Evolutionary conservation across 2,329 filamentous ascomycete genomes (phyloP).

Genomic region (Sarocladium kiliense): DNA sequence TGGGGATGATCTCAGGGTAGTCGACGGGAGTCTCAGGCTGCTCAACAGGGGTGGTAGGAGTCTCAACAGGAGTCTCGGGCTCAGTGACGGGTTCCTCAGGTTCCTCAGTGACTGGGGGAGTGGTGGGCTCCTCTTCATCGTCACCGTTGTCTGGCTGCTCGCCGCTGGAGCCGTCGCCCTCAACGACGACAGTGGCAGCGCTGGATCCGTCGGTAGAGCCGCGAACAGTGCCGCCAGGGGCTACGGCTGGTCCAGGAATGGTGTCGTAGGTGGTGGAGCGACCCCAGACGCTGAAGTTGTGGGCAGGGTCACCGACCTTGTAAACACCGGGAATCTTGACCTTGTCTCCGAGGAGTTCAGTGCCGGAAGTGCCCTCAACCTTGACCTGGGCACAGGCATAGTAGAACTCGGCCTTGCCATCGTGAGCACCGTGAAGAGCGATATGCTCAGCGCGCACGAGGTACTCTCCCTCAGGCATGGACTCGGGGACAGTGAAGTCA

Average conservation of each 20-base stretch:
- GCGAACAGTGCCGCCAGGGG: constrained; percentile 2
- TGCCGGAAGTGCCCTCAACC: constrained; percentile 22
- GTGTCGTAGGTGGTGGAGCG: not conserved
- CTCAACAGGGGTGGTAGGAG: too few species aligned
- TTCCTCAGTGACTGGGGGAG: too few species aligned
- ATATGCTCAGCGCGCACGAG: constrained; percentile 29
- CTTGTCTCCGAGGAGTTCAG: not conserved
- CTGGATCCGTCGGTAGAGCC: not conserved
- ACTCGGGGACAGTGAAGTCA: constrained; percentile 7
- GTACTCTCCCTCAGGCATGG: constrained; percentile 8
- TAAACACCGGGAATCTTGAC: constrained; percentile 28
- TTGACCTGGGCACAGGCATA: constrained; percentile 36
- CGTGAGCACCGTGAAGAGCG: constrained; percentile 32
- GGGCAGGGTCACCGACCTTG: constrained; percentile 1
- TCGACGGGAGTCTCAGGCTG: not conserved
- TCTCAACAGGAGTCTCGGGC: too few species aligned
- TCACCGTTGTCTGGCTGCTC: not conserved
- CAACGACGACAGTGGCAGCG: not conserved
- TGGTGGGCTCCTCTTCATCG: too few species aligned
- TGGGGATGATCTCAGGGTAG: not conserved
- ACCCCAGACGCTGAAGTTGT: constrained; percentile 10
- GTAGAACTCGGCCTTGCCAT: constrained; percentile 29
- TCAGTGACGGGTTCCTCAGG: too few species aligned
- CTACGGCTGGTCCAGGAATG: not conserved
- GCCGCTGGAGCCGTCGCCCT: not conserved